A percentile compares a stretch with the other conserved stretches of the same genome.
These are phyloP conservation scores for Verticillium isaacii DNA, from an alignment of 2,329 filamentous ascomycete species.

Conservation along the genomic window DNA sequence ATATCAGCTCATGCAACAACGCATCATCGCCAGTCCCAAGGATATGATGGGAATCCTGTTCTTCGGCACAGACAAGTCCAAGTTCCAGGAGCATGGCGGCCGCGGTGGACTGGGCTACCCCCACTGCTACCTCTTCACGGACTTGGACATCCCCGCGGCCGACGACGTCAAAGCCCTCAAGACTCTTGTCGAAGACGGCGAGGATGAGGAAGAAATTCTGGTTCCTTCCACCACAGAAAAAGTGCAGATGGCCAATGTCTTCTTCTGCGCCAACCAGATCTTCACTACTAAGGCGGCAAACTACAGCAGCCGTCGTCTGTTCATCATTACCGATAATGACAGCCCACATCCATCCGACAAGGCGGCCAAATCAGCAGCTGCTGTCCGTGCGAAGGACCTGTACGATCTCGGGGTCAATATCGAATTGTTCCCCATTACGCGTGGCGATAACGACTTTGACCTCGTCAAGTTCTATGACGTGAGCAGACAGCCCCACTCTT, in stretches of 20 bases:
- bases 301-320: constrained; percentile 87
- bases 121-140: constrained; percentile 86
- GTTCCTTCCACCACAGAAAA: constrained; percentile 58
- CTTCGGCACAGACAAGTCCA: constrained; percentile 83
- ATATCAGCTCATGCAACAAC: constrained; percentile 93
- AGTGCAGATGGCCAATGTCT: constrained; percentile 78
- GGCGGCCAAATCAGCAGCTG: constrained; percentile 66
- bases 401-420: constrained; percentile 91
- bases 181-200: constrained; percentile 71
- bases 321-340: constrained; percentile 93
- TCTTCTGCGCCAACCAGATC: constrained; percentile 94
- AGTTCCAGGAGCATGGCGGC: constrained; percentile 65
- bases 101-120: constrained; percentile 65
- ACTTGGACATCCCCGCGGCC: constrained; percentile 83
- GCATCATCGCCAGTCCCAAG: constrained; percentile 92
- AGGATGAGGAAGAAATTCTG: constrained; percentile 65
- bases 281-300: constrained; percentile 94
- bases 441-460: constrained; percentile 67
- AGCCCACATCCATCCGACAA: constrained; percentile 74
- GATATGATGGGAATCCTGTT: constrained; percentile 96
- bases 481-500: constrained; percentile 18
- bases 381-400: constrained; percentile 86
- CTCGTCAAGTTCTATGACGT: constrained; percentile 88
- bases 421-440: constrained; percentile 86
- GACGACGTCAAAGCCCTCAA: constrained; percentile 80